Percentiles rank a stretch among this genome's conserved stretches.
These are phyloP conservation scores for Colletotrichum cuscutae DNA, from an alignment of 2,329 filamentous ascomycete genomes.

Conservation along the genomic window DNA sequence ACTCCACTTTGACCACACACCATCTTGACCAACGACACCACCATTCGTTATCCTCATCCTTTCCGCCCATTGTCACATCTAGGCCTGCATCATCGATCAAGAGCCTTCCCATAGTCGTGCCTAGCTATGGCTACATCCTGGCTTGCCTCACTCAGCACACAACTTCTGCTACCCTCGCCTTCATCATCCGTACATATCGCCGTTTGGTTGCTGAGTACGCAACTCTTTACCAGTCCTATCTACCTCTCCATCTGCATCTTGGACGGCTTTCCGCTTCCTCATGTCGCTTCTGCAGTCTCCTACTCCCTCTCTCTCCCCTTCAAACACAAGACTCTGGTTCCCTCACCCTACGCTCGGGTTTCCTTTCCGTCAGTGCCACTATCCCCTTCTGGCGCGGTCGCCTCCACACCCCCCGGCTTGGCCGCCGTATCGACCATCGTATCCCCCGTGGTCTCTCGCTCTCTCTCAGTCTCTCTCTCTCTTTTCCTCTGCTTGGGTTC, in stretches of 20 bases:
- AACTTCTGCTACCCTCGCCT: not conserved
- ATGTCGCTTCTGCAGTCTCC: not conserved
- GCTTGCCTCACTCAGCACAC: not conserved
- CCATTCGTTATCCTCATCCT: not conserved
- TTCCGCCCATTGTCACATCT: not conserved
- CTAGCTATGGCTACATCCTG: not conserved
- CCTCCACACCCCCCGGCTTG: slow-evolving; percentile 11
- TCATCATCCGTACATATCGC: not conserved
- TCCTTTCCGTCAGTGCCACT: not conserved
- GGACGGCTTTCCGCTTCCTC: not conserved
- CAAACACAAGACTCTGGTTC: not conserved
- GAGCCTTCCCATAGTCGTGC: slow-evolving; percentile 6
- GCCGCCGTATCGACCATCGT: slow-evolving; percentile 18
- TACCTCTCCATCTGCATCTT: not conserved
- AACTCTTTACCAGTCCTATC: not conserved
- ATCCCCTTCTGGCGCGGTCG: not conserved
- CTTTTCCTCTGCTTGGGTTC: slow-evolving; percentile 24
- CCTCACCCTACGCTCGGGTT: not conserved
- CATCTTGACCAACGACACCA: not conserved
- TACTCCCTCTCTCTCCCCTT: not conserved
- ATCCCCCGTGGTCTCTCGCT: slow-evolving; percentile 17
- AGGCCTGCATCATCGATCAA: slow-evolving; percentile 3
- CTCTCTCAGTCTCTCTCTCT: slow-evolving; percentile 11
- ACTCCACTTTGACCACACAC: not conserved
- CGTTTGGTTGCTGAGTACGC: not conserved